Evolutionary conservation across 192 early-diverging fungal species (phyloP).

Genomic region (Coemansia sp.): DNA sequence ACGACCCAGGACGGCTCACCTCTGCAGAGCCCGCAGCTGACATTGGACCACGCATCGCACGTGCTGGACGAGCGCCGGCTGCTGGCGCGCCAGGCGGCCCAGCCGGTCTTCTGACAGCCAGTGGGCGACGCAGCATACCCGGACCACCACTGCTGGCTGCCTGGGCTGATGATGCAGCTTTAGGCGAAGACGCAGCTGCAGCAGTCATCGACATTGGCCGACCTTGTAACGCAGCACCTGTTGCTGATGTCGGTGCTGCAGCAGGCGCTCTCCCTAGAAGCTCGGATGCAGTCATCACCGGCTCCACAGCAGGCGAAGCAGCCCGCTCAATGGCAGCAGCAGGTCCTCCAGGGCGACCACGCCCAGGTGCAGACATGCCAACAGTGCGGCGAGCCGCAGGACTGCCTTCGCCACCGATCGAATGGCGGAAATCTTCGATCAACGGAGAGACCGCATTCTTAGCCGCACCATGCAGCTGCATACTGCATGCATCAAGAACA

Average conservation of each 20-base stretch:
- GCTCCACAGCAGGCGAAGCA: slow-evolving; percentile 35
- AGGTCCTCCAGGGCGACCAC: slow-evolving; percentile 9
- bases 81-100: slow-evolving; percentile 8
- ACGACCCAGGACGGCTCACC: slow-evolving; percentile 31
- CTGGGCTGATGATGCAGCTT: background rate
- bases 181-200: background rate
- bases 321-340: slow-evolving; percentile 17
- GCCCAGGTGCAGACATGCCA: slow-evolving; percentile 5
- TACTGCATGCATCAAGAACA: slow-evolving; percentile 63
- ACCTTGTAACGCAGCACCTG: background rate
- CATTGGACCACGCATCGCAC: slow-evolving; percentile 15
- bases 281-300: slow-evolving; percentile 54
- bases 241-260: background rate
- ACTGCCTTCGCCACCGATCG: slow-evolving; percentile 23
- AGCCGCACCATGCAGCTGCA: slow-evolving; percentile 77
- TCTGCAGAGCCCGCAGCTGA: slow-evolving; percentile 11
- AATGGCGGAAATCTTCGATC: slow-evolving; percentile 66
- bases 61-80: slow-evolving; percentile 12
- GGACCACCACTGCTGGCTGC: slow-evolving; percentile 9
- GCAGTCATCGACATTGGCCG: background rate
- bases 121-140: slow-evolving; percentile 48
- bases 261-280: slow-evolving; percentile 34
- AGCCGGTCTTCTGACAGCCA: slow-evolving; percentile 44
- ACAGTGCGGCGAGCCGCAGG: slow-evolving; percentile 11
- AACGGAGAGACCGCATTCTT: slow-evolving; percentile 73